Percentiles rank a stretch among this genome's conserved stretches.
These are phyloP conservation scores for Zygoascus sp. DNA, from an alignment of 1,139 yeast species.

Conservation along the genomic window DNA sequence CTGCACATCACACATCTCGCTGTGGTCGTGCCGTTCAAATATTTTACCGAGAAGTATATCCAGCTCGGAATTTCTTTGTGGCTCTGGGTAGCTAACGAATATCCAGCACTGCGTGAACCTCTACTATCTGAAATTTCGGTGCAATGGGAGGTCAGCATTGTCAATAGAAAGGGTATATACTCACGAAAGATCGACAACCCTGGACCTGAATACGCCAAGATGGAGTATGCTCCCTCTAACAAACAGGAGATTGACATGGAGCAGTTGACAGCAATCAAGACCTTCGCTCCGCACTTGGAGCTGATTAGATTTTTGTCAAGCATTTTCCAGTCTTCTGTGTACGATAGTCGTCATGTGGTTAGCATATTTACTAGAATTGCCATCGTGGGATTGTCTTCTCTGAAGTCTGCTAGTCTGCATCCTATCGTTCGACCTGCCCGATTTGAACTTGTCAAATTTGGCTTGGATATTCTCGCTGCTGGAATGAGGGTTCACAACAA, in stretches of 20 bases:
- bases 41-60: constrained; percentile 58
- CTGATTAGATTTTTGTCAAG: constrained; percentile 68
- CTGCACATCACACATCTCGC: constrained; percentile 25
- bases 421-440: constrained; percentile 74
- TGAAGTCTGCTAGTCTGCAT: constrained; percentile 63
- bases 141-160: constrained; percentile 66
- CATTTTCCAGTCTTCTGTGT: constrained; percentile 76
- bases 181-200: constrained; percentile 53
- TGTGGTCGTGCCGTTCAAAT: constrained; percentile 67
- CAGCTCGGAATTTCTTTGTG: constrained; percentile 70
- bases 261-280: constrained; percentile 46
- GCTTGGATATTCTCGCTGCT: constrained; percentile 58
- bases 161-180: constrained; percentile 59
- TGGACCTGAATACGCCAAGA: constrained; percentile 60
- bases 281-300: constrained; percentile 69
- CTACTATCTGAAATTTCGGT: constrained; percentile 64
- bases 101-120: constrained; percentile 52
- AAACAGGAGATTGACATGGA: constrained; percentile 52
- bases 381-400: constrained; percentile 52
- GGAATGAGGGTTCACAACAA: constrained; percentile 39
- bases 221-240: constrained; percentile 91
- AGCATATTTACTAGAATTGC: constrained; percentile 64
- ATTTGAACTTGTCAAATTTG: constrained; percentile 67
- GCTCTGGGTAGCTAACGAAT: constrained; percentile 75
- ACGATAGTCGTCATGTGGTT: constrained; percentile 67